phyloP scores from a whole-genome alignment of 1,284 basidiomycete genomes.

The Moesziomyces sp. region DNA sequence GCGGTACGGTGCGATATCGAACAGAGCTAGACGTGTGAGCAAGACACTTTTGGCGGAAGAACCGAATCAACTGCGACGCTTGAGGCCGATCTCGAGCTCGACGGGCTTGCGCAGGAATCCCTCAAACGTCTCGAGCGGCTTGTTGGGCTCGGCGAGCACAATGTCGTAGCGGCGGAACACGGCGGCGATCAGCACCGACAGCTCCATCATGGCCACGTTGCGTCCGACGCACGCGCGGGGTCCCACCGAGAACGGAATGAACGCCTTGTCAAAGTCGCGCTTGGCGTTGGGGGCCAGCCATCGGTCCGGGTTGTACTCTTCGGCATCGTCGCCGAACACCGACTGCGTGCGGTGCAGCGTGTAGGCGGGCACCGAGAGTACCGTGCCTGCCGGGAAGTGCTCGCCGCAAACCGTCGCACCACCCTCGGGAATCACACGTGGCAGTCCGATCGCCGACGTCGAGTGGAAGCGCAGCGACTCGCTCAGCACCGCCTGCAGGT shows the following conservation, averaged over 20 bases:
- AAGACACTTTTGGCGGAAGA: not conserved
- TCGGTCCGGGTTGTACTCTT: conserved; percentile 77
- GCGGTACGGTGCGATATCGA: not conserved
- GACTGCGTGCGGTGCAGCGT: conserved; percentile 78
- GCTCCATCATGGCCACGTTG: conserved; percentile 60
- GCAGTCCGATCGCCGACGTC: conserved; percentile 78
- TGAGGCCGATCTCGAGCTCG: conserved; percentile 44
- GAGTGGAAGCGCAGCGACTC: conserved; percentile 84
- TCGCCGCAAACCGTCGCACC: conserved; percentile 54
- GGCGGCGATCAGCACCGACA: conserved; percentile 52
- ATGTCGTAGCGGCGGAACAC: conserved; percentile 58
- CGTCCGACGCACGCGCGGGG: conserved; percentile 61
- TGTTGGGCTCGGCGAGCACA: conserved; percentile 50
- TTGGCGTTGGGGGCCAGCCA: conserved; percentile 75
- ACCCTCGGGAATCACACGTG: conserved; percentile 51
- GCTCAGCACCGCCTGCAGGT: conserved; percentile 81
- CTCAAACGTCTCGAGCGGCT: conserved; percentile 52
- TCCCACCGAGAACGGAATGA: conserved; percentile 58
- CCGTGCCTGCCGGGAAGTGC: conserved; percentile 75
- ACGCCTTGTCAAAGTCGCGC: conserved; percentile 57
- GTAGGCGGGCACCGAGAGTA: conserved; percentile 70
- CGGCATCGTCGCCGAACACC: conserved; percentile 82
- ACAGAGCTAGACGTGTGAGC: not conserved
- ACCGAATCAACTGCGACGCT: conserved; percentile 28
- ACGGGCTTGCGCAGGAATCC: conserved; percentile 61